phyloP scores from a whole-genome alignment of 495 filamentous ascomycete genomes.

The Symbiotaphrina buchneri region DNA sequence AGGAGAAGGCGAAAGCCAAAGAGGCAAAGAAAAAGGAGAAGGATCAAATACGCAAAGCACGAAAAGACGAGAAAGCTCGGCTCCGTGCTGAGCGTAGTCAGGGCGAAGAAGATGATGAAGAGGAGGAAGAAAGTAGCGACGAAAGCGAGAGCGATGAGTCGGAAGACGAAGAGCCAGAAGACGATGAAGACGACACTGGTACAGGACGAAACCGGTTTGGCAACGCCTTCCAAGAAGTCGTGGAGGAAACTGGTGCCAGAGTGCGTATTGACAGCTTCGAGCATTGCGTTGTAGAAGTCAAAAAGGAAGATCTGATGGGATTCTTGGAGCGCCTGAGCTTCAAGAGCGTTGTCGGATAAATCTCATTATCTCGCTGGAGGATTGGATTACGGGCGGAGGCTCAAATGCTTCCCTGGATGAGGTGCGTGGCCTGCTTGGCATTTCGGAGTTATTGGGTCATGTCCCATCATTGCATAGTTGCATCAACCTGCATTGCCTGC shows the following conservation, averaged over 20 bases:
- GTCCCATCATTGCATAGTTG: too few relatives aligned
- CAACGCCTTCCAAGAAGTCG: slow-evolving; percentile 87
- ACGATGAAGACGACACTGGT: slow-evolving; percentile 27
- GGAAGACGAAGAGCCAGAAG: slow-evolving; percentile 32
- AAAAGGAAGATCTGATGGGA: slow-evolving; percentile 78
- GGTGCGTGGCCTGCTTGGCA: too few relatives aligned
- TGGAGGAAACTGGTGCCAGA: slow-evolving; percentile 70
- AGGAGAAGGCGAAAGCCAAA: slow-evolving; percentile 3
- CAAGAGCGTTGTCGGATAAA: slow-evolving; percentile 76
- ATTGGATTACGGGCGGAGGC: too few relatives aligned
- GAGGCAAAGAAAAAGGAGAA: slow-evolving; percentile 3
- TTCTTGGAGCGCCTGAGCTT: slow-evolving; percentile 85
- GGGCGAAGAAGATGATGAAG: slow-evolving; percentile 14
- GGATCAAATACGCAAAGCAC: slow-evolving; percentile 12
- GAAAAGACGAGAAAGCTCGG: too few relatives aligned
- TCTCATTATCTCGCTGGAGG: too few relatives aligned
- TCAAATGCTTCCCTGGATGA: too few relatives aligned
- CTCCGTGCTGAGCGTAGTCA: slow-evolving; percentile 34
- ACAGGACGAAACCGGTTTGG: slow-evolving; percentile 74
- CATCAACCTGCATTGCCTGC: too few relatives aligned
- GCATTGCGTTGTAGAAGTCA: slow-evolving; percentile 88
- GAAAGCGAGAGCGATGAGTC: slow-evolving; percentile 32
- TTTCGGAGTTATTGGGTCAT: too few relatives aligned
- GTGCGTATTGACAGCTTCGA: slow-evolving; percentile 94
- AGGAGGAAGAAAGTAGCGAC: slow-evolving; percentile 24